Evolutionary conservation across 192 early-diverging fungal genomes (phyloP).

Genomic region (Backusella sp.): DNA sequence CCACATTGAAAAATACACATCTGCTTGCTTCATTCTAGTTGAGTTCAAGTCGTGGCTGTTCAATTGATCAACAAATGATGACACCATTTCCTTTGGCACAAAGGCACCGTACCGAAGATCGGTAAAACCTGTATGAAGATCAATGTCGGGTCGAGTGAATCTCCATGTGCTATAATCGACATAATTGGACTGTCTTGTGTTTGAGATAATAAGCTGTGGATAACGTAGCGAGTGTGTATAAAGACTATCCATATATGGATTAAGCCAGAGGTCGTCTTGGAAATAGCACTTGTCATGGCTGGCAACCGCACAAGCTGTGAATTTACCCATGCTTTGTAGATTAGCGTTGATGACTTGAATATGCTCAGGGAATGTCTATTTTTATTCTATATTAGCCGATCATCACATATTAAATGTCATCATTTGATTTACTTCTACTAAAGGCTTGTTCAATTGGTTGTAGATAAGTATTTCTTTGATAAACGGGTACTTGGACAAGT

Average conservation of each 20-base stretch:
- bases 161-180: conserved; percentile 52
- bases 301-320: conserved; percentile 46
- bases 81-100: conserved; percentile 44
- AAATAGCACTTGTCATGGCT: conserved; percentile 53
- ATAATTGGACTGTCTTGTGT: conserved; percentile 47
- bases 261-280: conserved; percentile 58
- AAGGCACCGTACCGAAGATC: conserved; percentile 55
- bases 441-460: conserved; percentile 41
- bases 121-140: conserved; percentile 52
- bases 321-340: conserved; percentile 39
- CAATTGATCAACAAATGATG: conserved; percentile 45
- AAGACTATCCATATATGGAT: conserved; percentile 51
- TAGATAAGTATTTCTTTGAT: conserved; percentile 57
- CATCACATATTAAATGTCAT: no score
- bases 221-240: conserved; percentile 51
- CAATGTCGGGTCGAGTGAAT: conserved; percentile 43
- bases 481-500: conserved; percentile 51
- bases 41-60: conserved; percentile 33
- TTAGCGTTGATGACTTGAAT: conserved; percentile 42
- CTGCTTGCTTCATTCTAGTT: conserved; percentile 40
- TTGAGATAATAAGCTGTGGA: conserved; percentile 48
- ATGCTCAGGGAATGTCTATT: conserved; percentile 3
- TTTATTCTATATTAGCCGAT: background rate
- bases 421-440: conserved; percentile 3
- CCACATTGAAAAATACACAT: conserved; percentile 59